Base-by-base conservation (phyloP, 768 basidiomycete genomes). In the Lactarius akahatsu region DNA sequence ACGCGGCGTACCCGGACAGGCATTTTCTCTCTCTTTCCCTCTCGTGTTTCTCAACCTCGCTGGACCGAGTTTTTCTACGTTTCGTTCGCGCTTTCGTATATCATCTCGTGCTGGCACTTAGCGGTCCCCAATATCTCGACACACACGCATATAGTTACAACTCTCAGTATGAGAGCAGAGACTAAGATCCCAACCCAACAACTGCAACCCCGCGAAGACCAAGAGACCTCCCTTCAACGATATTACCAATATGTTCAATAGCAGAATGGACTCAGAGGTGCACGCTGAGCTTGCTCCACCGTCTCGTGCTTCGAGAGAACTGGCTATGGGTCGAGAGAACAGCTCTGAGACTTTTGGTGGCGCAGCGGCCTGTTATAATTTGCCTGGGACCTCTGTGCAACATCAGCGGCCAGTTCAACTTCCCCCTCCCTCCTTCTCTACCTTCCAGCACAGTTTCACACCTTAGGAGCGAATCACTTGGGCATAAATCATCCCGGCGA, bases 51-150 rank as follows among this genome's bases (percentile, higher is more conserved):
- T 50, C 50, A 16, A 26, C 26, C 60, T 50, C 55, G 66, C 66
- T 60, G 58, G 66, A 30, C 30, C 58, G 58, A 63, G 66, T 56
- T 26, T 32, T 52, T 30, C 52, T 30, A 57, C 62, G 50, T 52
- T 63, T 67, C 59, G 16, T 63, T 56, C 57, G 41, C 63, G 66
- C 58, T 67, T 59, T 63, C 66, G 62, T 56, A 63, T n/a, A n/a
- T n/a, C n/a, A n/a, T 63, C 62, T 62, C 43, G 62, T 67, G 62
- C 62, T 26, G 66, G 66, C 66, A 67, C 62, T 56, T 13, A 28
- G 28, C 28, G 13, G 43, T 47, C 41, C 36, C 32, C 41, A 32
- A 55, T 15, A 7, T 45, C 54, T 15, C 32, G 16, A 30, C 23
- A 18, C 23, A 23, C 26, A 30, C 30, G 23, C 23, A 28, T 18